Percentiles rank a stretch among this genome's conserved stretches.
These are phyloP conservation scores for Colletotrichum filicis DNA, from an alignment of 2,329 filamentous ascomycete genomes.

Conservation along the genomic window DNA sequence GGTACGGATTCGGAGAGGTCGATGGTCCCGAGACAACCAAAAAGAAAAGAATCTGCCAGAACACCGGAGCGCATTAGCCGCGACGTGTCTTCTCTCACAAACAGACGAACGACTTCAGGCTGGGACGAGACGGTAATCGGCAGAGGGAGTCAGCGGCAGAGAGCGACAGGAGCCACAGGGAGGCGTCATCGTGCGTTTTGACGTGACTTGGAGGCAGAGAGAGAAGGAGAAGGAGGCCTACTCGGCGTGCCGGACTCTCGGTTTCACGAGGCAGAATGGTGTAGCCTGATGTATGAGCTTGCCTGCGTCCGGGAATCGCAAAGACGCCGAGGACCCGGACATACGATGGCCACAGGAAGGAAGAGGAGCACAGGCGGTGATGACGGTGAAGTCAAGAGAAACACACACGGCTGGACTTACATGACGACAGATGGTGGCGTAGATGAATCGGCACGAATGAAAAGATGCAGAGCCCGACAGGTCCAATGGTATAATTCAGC, in stretches of 20 bases:
- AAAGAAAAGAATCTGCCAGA: constrained; percentile 30
- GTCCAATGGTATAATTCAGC: background rate
- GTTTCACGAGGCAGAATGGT: background rate
- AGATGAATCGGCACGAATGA: constrained; percentile 8
- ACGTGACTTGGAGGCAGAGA: background rate
- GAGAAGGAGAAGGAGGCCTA: background rate
- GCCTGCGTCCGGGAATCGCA: background rate
- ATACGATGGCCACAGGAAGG: background rate
- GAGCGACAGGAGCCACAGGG: background rate
- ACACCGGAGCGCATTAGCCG: constrained; percentile 23
- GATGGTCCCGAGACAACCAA: constrained; percentile 16
- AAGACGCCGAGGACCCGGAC: constrained; percentile 4
- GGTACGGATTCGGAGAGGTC: constrained; percentile 30
- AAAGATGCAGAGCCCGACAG: background rate
- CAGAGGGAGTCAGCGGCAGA: background rate
- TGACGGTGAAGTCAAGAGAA: background rate
- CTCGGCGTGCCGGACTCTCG: constrained; percentile 5
- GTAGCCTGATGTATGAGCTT: background rate
- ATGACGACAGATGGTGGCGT: constrained; percentile 19
- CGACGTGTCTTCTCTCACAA: background rate
- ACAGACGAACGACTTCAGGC: constrained; percentile 13
- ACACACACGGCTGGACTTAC: constrained; percentile 15
- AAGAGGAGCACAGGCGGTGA: background rate
- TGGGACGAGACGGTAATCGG: background rate
- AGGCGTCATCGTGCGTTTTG: constrained; percentile 11